Base-by-base conservation (phyloP, 129 eudicot species). In the Centrapalus pauciflorus region DNA sequence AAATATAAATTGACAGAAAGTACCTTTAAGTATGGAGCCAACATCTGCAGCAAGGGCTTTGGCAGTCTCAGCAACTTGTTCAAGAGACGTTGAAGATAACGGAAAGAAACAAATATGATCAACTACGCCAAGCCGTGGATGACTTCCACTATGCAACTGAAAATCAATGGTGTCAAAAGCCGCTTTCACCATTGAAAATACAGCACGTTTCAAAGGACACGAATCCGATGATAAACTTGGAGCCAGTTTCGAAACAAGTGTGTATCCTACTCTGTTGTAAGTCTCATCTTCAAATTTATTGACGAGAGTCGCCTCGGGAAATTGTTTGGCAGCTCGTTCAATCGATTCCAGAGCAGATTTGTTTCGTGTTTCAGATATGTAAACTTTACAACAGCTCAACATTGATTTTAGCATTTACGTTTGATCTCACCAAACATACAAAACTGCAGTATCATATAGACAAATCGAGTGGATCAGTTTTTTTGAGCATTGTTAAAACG, bases 31-130 rank as follows among this genome's bases (percentile, higher is more conserved):
- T 29, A 14, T 51, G 13, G 90, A 83, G 57, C 88, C 99, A 78
- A 94, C 68, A 59, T 84, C 95, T 37, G 77, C 70, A 17, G 95
- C 95, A 77, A 89, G 75, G 43, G 90, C 67, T 55, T 69, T 94
- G 1, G 95, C 95, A 72, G 76, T 54, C 5, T 16, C 72, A 1
- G 96, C 83, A 37, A 84, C 79, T 64, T 74, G 80, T n/a, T 94
- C 88, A 77, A 94, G 77, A 32, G 89, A 80, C 55, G 84, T 13
- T 3, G 67, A 56, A 62, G 52, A 85, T 48, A 94, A 72, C 0
- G 99, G 97, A 65, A 83, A 93, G 69, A 94, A 94, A 64, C 99
- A 94, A 1, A 89, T 75, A 65, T 94, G 99, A 71, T 94, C 99
- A 58, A 94, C 95, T 19, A 86, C 97, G 55, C 99, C 99, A 67